Evolutionary conservation across 306 rosid genomes (phyloP), one percentile per base, ranked within the genome.

Genomic region (Pyrus bretschneideri): DNA sequence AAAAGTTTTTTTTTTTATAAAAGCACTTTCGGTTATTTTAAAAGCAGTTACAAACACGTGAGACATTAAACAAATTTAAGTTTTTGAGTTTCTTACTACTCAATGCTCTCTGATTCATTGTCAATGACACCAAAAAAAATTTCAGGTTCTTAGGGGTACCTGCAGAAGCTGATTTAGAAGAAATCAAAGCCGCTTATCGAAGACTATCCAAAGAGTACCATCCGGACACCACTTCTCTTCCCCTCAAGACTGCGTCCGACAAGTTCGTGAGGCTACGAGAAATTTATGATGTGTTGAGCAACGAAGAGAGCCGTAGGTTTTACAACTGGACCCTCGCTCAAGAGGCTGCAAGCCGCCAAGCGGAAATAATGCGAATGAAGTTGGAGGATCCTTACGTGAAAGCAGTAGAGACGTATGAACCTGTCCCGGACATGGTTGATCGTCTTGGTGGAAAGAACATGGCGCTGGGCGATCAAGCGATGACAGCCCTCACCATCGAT

Each of bases 201-300:
- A 88, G 90, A 79, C 62, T 94, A 52, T 91, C 97, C 30, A 94
- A 94, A 72, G 98, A 94, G 79, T 94, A 90, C 81, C 98, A 94
- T 81, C 98, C 98, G 21, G 98, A 94, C 88, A 94, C 98, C 52
- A 94, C 98, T n/a, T 87, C 95, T 1, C 98, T 94, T 45, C 98
- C 98, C 19, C 84, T 94, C 6, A 87, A 87, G 77, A 76, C 91
- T 11, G 97, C 98, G 4, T 94, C 98, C 0, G 90, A 83, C 15
- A 91, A 91, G 81, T 91, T 93, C 74, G 79, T 91, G 93, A 88
- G 87, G 80, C 44, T 93, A 51, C 87, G 86, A 80, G 91, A 91
- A 82, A 78, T 89, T 67, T 93, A 91, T 81, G 77, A 87, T 65
- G 87, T 86, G 14, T 78, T 88, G 9, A 90, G 98, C 86, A 60